Evolutionary conservation across 345 rosid species (phyloP).

Genomic region (Corchorus olitorius): DNA sequence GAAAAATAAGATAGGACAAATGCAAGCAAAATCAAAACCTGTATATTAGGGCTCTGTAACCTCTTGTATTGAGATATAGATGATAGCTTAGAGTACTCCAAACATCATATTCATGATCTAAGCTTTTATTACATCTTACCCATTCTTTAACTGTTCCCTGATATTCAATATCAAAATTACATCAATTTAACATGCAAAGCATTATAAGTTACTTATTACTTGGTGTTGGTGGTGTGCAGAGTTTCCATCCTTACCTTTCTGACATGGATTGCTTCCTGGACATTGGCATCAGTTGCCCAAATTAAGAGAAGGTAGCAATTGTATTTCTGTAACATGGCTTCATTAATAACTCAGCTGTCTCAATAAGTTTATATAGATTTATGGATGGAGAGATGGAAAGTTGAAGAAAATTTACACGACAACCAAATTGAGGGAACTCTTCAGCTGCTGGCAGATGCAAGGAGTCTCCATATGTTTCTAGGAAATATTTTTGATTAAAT

Average conservation of each 20-base stretch:
- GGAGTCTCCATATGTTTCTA: background rate
- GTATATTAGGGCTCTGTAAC: constrained; percentile 36
- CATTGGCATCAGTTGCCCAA: constrained; percentile 32
- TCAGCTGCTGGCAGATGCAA: background rate
- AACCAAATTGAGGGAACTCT: constrained; percentile 23
- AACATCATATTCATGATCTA: constrained; percentile 23
- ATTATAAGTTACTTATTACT: too few species aligned
- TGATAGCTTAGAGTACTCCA: constrained; percentile 17
- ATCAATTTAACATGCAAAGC: background rate
- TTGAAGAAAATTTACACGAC: constrained; percentile 23
- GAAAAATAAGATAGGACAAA: too few species aligned
- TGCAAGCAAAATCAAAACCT: constrained; percentile 12
- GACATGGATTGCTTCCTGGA: constrained; percentile 32
- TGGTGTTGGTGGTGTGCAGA: background rate
- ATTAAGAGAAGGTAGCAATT: constrained; percentile 22
- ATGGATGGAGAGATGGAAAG: background rate
- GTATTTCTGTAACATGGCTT: constrained; percentile 23
- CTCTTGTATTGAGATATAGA: constrained; percentile 19
- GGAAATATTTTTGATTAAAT: constrained; percentile 11
- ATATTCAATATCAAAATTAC: background rate
- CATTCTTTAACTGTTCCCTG: constrained; percentile 31
- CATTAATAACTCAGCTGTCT: background rate
- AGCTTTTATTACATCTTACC: constrained; percentile 37
- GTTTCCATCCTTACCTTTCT: constrained; percentile 23
- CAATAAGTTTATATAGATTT: background rate